Percentiles rank a stretch among this genome's conserved stretches.
phyloP scores from a whole-genome alignment of 345 rosid genomes.

The Capsella bursapastoris region DNA sequence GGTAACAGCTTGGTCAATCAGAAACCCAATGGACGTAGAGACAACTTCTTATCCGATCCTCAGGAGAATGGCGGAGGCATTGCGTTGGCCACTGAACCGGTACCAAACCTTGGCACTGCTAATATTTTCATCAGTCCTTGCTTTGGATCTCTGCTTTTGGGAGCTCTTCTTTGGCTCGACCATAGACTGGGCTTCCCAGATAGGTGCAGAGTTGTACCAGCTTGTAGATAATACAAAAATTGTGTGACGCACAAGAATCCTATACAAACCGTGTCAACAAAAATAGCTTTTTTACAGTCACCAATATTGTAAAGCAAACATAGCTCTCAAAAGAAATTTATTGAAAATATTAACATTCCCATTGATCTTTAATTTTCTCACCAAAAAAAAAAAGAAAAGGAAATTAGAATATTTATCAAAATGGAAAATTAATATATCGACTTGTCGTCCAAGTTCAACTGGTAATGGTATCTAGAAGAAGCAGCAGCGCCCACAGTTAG shows the following conservation, averaged over 20 bases:
- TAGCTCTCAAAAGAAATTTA: background rate
- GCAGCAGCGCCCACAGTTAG: conserved; percentile 30
- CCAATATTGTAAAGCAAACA: conserved; percentile 20
- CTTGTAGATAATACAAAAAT: conserved; percentile 50
- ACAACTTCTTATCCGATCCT: conserved; percentile 65
- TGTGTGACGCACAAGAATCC: conserved; percentile 34
- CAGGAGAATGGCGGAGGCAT: conserved; percentile 67
- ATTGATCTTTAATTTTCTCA: too few relatives aligned
- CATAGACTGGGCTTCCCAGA: conserved; percentile 61
- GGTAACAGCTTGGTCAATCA: conserved; percentile 94
- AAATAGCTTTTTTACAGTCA: background rate
- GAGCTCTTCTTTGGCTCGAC: conserved; percentile 71
- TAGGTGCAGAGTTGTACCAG: conserved; percentile 48
- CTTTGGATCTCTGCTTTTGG: conserved; percentile 89
- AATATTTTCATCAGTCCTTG: conserved; percentile 76
- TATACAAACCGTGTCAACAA: background rate
- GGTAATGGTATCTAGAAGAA: too few relatives aligned
- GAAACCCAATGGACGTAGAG: conserved; percentile 49
- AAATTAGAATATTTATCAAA: background rate
- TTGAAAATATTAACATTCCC: background rate
- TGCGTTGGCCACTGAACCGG: conserved; percentile 86
- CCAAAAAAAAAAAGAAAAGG: background rate
- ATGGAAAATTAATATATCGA: background rate
- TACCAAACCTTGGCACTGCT: conserved; percentile 85
- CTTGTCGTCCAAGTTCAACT: conserved; percentile 34